phyloP scores from a whole-genome alignment of 2,329 filamentous ascomycete genomes.

The Colletotrichum endophyticum region DNA sequence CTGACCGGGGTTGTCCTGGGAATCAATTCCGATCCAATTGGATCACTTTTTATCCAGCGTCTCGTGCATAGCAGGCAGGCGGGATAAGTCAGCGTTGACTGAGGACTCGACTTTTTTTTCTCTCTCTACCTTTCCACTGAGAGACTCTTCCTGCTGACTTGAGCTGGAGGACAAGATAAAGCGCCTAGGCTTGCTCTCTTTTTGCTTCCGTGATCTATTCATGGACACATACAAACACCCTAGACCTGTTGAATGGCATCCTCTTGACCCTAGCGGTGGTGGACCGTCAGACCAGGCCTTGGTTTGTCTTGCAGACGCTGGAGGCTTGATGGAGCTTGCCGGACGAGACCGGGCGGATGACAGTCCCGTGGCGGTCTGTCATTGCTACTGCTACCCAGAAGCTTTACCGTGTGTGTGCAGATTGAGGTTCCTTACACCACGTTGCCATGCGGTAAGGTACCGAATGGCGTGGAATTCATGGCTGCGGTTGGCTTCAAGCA shows the following conservation, averaged over 20 bases:
- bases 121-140: background rate
- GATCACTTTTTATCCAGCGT: background rate
- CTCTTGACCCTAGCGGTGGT: background rate
- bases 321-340: slow-evolving; percentile 3
- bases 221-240: background rate
- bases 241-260: background rate
- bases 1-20: background rate
- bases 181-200: background rate
- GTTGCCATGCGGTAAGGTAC: slow-evolving; percentile 2
- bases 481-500: slow-evolving; percentile 13
- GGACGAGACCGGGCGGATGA: slow-evolving; percentile 11
- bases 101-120: background rate
- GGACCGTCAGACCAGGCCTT: background rate
- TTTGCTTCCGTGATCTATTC: background rate
- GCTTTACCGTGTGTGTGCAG: background rate
- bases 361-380: slow-evolving; percentile 9
- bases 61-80: background rate
- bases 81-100: slow-evolving; percentile 11
- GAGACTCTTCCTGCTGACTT: background rate
- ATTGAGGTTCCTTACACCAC: background rate
- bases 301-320: background rate
- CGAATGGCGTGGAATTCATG: background rate
- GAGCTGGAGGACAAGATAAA: background rate
- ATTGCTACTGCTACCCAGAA: background rate
- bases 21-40: slow-evolving; percentile 1